phyloP scores from a whole-genome alignment of 108 stramenopile genomes.

The Seminavis robusta region DNA sequence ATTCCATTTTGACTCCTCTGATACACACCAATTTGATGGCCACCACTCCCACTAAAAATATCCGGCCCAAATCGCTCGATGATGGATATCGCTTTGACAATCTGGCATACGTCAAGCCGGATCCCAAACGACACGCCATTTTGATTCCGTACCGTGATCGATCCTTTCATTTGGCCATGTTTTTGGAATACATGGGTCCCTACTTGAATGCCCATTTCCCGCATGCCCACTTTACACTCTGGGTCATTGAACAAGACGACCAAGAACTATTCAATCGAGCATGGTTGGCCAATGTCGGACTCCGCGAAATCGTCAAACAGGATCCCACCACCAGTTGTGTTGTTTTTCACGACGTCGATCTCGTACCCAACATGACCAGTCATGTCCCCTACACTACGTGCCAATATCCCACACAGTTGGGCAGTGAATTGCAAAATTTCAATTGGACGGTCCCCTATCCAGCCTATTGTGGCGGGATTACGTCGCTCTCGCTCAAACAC shows the following conservation, averaged over 20 bases:
- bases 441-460: constrained; percentile 1
- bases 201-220: constrained; percentile 2
- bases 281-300: constrained; percentile 8
- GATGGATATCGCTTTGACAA: no score
- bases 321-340: not conserved
- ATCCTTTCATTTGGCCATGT: constrained; percentile 4
- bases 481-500: not conserved
- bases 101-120: not conserved
- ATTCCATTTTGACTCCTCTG: no score
- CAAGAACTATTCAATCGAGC: constrained; percentile 12
- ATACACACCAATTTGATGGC: no score
- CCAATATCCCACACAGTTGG: not conserved
- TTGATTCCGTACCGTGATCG: constrained; percentile 5
- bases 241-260: constrained; percentile 11
- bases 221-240: constrained; percentile 1
- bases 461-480: not conserved
- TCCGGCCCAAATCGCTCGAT: no score
- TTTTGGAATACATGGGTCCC: not conserved
- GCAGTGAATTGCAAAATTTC: not conserved
- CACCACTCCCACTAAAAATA: no score
- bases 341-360: constrained; percentile 7
- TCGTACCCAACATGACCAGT: not conserved
- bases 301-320: not conserved
- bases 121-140: constrained; percentile 2
- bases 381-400: constrained; percentile 1